These are phyloP conservation scores for Ogataea nonfermentans DNA, from an alignment of 805 yeast species.

Conservation along the genomic window DNA sequence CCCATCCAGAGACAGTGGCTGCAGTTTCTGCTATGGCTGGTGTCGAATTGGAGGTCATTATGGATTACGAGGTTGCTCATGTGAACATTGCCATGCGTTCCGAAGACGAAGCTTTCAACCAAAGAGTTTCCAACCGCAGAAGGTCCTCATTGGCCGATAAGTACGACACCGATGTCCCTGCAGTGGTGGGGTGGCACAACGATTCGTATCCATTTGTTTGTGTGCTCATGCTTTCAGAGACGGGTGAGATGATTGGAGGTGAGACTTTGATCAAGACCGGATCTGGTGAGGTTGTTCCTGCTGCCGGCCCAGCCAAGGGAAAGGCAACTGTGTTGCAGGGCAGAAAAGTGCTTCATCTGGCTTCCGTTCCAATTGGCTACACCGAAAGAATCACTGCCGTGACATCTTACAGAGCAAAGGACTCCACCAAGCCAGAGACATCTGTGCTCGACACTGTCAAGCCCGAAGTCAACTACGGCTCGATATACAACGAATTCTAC, in stretches of 20 bases:
- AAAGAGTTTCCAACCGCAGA: slow-evolving; percentile 27
- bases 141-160: slow-evolving; percentile 24
- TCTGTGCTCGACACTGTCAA: slow-evolving; percentile 42
- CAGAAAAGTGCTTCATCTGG: slow-evolving; percentile 44
- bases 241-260: slow-evolving; percentile 58
- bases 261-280: slow-evolving; percentile 55
- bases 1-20: slow-evolving; percentile 53
- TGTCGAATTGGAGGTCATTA: slow-evolving; percentile 50
- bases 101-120: slow-evolving; percentile 34
- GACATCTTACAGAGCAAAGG: slow-evolving; percentile 41
- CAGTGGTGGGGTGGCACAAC: slow-evolving; percentile 60
- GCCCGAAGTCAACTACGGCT: slow-evolving; percentile 38
- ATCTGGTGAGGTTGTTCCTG: slow-evolving; percentile 33
- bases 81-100: slow-evolving; percentile 49
- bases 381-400: slow-evolving; percentile 45
- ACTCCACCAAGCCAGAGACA: slow-evolving; percentile 36
- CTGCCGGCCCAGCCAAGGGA: slow-evolving; percentile 46
- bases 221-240: slow-evolving; percentile 61
- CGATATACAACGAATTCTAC: slow-evolving; percentile 39
- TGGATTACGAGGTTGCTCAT: slow-evolving; percentile 59
- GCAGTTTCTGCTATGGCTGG: slow-evolving; percentile 59
- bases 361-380: slow-evolving; percentile 42
- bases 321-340: slow-evolving; percentile 51
- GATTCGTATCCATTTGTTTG: slow-evolving; percentile 67
- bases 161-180: slow-evolving; percentile 42